Percentiles rank a stretch among this genome's conserved stretches.
phyloP scores from a whole-genome alignment of 768 basidiomycete species.

The Lyophyllum shimeji region DNA sequence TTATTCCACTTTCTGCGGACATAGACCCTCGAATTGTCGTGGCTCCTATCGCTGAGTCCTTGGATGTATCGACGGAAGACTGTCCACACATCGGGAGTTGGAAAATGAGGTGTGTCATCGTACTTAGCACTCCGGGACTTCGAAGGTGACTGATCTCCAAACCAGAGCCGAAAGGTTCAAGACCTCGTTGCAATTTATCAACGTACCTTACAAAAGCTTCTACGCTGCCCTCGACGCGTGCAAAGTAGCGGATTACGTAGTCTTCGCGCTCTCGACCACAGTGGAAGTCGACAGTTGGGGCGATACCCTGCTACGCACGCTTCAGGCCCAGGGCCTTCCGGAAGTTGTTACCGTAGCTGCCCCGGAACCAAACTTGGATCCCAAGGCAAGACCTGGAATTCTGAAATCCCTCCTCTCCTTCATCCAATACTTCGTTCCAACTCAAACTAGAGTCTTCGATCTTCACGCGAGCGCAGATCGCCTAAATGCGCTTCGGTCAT shows the following conservation, averaged over 20 bases:
- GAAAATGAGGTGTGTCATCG: conserved; percentile 55
- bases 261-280: conserved; percentile 78
- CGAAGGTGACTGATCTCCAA: background rate
- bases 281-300: conserved; percentile 85
- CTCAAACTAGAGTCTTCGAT: conserved; percentile 76
- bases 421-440: conserved; percentile 91
- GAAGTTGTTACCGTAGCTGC: conserved; percentile 77
- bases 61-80: conserved; percentile 55
- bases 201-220: conserved; percentile 66
- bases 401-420: conserved; percentile 92
- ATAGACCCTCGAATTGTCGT: conserved; percentile 53
- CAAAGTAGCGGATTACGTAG: conserved; percentile 87
- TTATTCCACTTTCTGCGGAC: conserved; percentile 80
- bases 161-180: conserved; percentile 84
- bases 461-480: conserved; percentile 62
- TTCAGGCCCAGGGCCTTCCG: conserved; percentile 91
- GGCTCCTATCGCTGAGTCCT: conserved; percentile 53
- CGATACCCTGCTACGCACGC: conserved; percentile 80
- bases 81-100: conserved; percentile 57
- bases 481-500: conserved; percentile 67
- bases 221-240: conserved; percentile 83
- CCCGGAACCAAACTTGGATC: conserved; percentile 49
- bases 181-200: conserved; percentile 86
- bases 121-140: background rate
- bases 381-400: conserved; percentile 64